Evolutionary conservation across 768 basidiomycete species (phyloP).

Genomic region (Imleria badia): DNA sequence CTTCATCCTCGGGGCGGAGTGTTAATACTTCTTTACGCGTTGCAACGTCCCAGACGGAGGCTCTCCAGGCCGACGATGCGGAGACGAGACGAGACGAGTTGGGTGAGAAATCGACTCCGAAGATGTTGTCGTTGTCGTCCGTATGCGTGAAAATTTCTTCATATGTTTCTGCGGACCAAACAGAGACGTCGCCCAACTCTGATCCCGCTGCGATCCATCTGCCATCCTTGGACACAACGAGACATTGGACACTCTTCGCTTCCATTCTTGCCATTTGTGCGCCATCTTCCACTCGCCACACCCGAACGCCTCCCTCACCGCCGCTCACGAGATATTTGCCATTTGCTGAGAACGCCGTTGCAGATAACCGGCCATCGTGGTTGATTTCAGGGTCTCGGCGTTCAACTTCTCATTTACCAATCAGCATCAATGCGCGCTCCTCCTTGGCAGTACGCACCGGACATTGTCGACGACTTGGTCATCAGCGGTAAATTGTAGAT

Average conservation of each 20-base stretch:
- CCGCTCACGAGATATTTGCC: not conserved
- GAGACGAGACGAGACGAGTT: too few species aligned
- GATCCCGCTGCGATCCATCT: conserved; percentile 6
- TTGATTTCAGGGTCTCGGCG: not conserved
- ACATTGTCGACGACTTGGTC: not conserved
- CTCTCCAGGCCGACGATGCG: too few species aligned
- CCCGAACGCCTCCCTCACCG: not conserved
- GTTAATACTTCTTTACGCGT: too few species aligned
- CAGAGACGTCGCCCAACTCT: not conserved
- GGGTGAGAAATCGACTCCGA: not conserved
- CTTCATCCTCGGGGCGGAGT: too few species aligned
- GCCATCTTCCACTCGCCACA: not conserved
- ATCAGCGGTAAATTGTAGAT: too few species aligned
- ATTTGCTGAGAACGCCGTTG: not conserved
- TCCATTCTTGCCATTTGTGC: not conserved
- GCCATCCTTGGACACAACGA: not conserved
- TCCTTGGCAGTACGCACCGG: not conserved
- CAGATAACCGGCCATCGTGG: not conserved
- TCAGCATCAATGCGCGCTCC: not conserved
- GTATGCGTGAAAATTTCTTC: not conserved
- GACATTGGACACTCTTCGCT: not conserved
- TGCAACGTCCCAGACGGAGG: too few species aligned
- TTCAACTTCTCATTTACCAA: not conserved
- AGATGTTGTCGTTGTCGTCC: not conserved
- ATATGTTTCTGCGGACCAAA: not conserved